These are phyloP conservation scores for Capsella rubella DNA, from an alignment of 441 rosid genomes.

Conservation along the genomic window DNA sequence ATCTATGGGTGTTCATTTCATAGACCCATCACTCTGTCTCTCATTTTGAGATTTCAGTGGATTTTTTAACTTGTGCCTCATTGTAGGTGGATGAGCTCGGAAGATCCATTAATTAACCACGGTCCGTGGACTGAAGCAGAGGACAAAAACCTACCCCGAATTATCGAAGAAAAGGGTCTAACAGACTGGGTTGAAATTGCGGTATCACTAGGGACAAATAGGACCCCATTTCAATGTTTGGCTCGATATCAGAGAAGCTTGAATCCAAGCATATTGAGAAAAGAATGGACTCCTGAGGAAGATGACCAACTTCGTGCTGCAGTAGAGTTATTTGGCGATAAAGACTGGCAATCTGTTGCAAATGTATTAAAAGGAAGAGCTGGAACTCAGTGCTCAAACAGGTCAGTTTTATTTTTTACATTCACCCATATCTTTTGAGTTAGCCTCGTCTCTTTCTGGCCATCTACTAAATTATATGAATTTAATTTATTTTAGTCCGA, in stretches of 20 bases:
- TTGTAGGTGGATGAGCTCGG: slow-evolving; percentile 87
- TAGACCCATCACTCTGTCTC: neutral
- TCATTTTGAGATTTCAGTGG: neutral
- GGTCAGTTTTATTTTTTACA: slow-evolving; percentile 58
- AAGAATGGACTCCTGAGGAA: slow-evolving; percentile 87
- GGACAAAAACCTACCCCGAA: slow-evolving; percentile 53
- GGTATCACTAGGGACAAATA: slow-evolving; percentile 66
- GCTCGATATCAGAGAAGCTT: slow-evolving; percentile 85
- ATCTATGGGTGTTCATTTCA: neutral
- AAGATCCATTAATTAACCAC: slow-evolving; percentile 81
- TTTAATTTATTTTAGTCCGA: neutral
- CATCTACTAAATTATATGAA: slow-evolving; percentile 7
- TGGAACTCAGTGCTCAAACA: slow-evolving; percentile 92
- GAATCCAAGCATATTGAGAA: slow-evolving; percentile 68
- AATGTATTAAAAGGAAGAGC: slow-evolving; percentile 69
- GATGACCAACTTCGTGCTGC: slow-evolving; percentile 80
- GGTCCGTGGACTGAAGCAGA: slow-evolving; percentile 71
- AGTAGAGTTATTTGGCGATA: slow-evolving; percentile 72
- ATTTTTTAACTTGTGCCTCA: slow-evolving; percentile 31
- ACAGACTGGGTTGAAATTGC: slow-evolving; percentile 81
- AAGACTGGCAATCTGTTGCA: slow-evolving; percentile 86
- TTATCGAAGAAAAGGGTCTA: slow-evolving; percentile 69
- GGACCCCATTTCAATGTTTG: slow-evolving; percentile 92
- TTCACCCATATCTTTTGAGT: slow-evolving; percentile 8
- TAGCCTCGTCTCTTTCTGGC: slow-evolving; percentile 4